Evolutionary conservation across 1,284 basidiomycete species (phyloP).

Genomic region (Entoloma clypeatum): DNA sequence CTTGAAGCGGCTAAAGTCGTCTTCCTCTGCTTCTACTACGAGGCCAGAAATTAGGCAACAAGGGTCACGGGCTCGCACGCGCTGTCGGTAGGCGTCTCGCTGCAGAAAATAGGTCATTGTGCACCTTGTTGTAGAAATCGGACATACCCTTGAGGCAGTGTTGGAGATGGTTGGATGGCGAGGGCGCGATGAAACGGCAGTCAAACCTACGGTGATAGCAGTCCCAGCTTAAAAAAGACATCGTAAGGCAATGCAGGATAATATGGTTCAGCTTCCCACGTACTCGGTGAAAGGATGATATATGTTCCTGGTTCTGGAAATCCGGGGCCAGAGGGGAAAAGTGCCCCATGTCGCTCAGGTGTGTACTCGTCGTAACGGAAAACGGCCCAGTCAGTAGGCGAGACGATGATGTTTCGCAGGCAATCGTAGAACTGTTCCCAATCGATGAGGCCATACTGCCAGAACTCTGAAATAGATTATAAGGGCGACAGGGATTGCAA

Average conservation of each 20-base stretch:
- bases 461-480: slow-evolving; percentile 7
- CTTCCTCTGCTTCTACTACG: slow-evolving; percentile 7
- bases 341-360: slow-evolving; percentile 8
- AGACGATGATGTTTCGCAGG: slow-evolving; percentile 9
- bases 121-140: slow-evolving; percentile 4
- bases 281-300: slow-evolving; percentile 13
- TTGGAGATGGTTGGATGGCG: slow-evolving; percentile 14
- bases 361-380: slow-evolving; percentile 13
- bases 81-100: slow-evolving; percentile 10
- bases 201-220: slow-evolving; percentile 11
- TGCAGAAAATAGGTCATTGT: slow-evolving; percentile 9
- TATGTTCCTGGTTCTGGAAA: slow-evolving; percentile 13
- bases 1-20: slow-evolving; percentile 15
- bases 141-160: slow-evolving; percentile 11
- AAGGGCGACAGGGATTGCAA: slow-evolving; percentile 1
- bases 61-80: slow-evolving; percentile 13
- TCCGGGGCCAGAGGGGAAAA: slow-evolving; percentile 6
- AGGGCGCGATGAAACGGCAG: slow-evolving; percentile 8
- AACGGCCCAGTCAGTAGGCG: slow-evolving; percentile 11
- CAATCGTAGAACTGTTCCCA: slow-evolving; percentile 10
- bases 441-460: slow-evolving; percentile 11
- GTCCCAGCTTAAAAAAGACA: slow-evolving; percentile 11
- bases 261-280: slow-evolving; percentile 2
- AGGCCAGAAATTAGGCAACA: slow-evolving; percentile 16
- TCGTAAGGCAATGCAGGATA: slow-evolving; percentile 2